Evolutionary conservation across 208 protist species (phyloP).

Genomic region (Balamuthia mandrillaris): DNA sequence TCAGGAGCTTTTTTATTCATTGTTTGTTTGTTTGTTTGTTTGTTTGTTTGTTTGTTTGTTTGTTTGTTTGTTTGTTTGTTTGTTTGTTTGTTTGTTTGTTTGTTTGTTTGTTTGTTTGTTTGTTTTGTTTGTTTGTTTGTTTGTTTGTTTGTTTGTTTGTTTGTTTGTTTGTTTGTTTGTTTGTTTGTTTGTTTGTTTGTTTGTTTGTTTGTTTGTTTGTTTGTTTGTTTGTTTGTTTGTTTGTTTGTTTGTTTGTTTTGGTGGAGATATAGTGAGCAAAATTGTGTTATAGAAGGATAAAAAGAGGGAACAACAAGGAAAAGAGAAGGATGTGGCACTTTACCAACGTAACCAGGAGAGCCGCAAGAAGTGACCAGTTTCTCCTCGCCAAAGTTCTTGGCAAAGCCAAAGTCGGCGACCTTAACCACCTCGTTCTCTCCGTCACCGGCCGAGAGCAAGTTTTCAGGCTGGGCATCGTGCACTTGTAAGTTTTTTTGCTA

Average conservation of each 20-base stretch:
- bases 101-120: too few species aligned
- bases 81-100: too few species aligned
- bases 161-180: too few species aligned
- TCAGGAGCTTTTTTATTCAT: slow-evolving; percentile 52
- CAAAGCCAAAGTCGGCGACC: slow-evolving; percentile 62
- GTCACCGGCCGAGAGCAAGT: slow-evolving; percentile 44
- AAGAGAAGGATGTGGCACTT: neutral
- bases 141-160: too few species aligned
- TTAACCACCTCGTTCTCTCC: slow-evolving; percentile 43
- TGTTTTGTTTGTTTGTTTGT: too few species aligned
- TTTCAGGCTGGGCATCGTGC: slow-evolving; percentile 43
- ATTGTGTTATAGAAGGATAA: neutral
- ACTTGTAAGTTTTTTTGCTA: neutral
- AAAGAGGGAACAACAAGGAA: neutral
- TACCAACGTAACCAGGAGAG: slow-evolving; percentile 68
- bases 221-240: neutral
- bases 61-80: too few species aligned
- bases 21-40: too few species aligned
- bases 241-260: neutral
- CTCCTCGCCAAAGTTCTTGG: slow-evolving; percentile 45
- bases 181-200: too few species aligned
- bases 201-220: too few species aligned
- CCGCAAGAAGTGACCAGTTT: slow-evolving; percentile 64
- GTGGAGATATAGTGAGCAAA: neutral
- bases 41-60: too few species aligned